Evolutionary conservation across 129 eudicot genomes (phyloP).

Genomic region (Flaveria brownii): DNA sequence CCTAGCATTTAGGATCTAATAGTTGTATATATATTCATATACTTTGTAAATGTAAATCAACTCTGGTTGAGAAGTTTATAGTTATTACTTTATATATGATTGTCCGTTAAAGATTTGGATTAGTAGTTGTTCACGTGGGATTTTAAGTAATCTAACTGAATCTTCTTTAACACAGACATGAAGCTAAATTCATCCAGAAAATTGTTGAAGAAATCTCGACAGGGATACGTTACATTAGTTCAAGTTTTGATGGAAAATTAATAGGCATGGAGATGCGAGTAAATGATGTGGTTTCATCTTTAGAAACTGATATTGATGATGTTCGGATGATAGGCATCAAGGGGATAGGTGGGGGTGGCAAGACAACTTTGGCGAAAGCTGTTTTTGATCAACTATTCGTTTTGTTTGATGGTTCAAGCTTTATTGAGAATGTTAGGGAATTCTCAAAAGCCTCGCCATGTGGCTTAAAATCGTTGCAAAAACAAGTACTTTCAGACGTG

Average conservation of each 20-base stretch:
- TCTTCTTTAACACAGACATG: constrained; percentile 8
- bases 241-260: background rate
- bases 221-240: background rate
- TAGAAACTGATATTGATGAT: background rate
- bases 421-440: constrained; percentile 24
- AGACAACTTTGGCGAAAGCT: constrained; percentile 20
- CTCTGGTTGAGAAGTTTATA: too few relatives aligned
- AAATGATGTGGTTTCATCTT: constrained; percentile 5
- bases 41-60: too few relatives aligned
- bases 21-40: too few relatives aligned
- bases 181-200: constrained; percentile 15
- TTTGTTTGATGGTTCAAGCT: constrained; percentile 12
- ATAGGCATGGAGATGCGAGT: constrained; percentile 17
- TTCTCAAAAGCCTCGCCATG: background rate
- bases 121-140: background rate
- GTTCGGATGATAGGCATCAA: constrained; percentile 29
- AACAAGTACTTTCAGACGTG: constrained; percentile 19
- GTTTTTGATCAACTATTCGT: constrained; percentile 7
- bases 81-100: background rate
- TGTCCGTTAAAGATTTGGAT: background rate
- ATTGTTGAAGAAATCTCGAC: constrained; percentile 12
- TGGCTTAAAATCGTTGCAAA: constrained; percentile 1
- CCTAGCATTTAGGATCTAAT: too few relatives aligned
- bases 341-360: constrained; percentile 25
- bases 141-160: background rate